Base-by-base conservation (phyloP, 306 rosid species). In the Quercus berberidifolia region DNA sequence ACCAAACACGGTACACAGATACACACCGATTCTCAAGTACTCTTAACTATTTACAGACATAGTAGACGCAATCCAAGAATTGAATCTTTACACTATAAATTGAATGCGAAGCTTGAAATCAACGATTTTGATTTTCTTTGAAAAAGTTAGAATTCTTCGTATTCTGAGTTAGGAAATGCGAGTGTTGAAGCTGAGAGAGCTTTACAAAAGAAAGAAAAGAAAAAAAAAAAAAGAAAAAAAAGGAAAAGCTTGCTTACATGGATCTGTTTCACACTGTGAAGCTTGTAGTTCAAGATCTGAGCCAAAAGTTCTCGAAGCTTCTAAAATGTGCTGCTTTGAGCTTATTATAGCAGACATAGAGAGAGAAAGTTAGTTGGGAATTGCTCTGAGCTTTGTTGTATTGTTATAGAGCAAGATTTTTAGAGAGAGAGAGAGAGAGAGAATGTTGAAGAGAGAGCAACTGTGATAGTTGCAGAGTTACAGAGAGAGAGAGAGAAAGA, bases 251-350 rank as follows among this genome's bases (percentile, higher is more conserved):
- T 82, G 78, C 57, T 63, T 82, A 81, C 86, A 73, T 52, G 84
- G 85, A 82, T 75, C 74, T 55, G 15, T 21, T 17, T 68, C 62
- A 69, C 14, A 54, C 68, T 19, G 28, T 55, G 23, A 55, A 75
- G 62, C 81, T 74, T 69, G 55, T 21, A 54, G 52, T 52, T 33
- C 76, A 79, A 88, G 89, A 85, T 83, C 83, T 65, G 78, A 79
- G 59, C 38, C 63, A 71, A 19, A 49, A 76, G 75, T 73, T 77
- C 84, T 63, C 43, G 23, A 70, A 69, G 54, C 21, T 71, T 79
- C 74, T 71, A 59, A 78, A 74, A 59, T 51, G 74, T 19, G 69
- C 55, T 55, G 28, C 71, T 31, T 69, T 64, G 58, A 71, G 72
- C 57, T n/a, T 25, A 71, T 15, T 25, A 71, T 15, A 78, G 23